phyloP scores from a whole-genome alignment of 2,329 filamentous ascomycete species.

The Aspergillus sp. region DNA sequence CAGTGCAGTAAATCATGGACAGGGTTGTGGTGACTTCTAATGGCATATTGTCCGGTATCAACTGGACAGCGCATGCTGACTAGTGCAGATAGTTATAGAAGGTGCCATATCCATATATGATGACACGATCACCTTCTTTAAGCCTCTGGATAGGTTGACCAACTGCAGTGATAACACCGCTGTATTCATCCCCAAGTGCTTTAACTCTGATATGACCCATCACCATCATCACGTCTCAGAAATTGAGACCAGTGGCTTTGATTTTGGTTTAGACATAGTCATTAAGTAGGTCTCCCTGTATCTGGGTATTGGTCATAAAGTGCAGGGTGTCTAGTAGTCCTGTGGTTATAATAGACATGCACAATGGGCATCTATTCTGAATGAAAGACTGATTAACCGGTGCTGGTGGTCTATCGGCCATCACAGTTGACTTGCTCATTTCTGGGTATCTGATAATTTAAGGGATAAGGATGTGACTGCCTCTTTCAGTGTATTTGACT shows the following conservation, averaged over 20 bases:
- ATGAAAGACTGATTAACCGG: background rate
- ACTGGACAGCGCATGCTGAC: background rate
- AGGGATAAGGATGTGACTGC: background rate
- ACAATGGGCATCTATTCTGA: background rate
- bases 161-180: slow-evolving; percentile 32
- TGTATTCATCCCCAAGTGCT: slow-evolving; percentile 36
- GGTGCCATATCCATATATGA: background rate
- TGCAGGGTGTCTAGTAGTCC: background rate
- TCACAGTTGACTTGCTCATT: no score
- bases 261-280: slow-evolving; percentile 19
- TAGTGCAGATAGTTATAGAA: background rate
- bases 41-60: background rate
- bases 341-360: background rate
- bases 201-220: slow-evolving; percentile 21
- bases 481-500: background rate
- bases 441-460: background rate
- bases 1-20: background rate
- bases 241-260: slow-evolving; percentile 10
- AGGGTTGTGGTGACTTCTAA: background rate
- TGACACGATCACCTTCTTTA: slow-evolving; percentile 37
- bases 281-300: background rate
- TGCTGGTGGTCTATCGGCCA: background rate
- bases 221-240: slow-evolving; percentile 9
- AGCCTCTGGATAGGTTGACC: slow-evolving; percentile 27
- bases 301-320: background rate